Conservation (phyloP, 2,329 filamentous ascomycete genomes). For the Neonectria magnoliae region DNA sequence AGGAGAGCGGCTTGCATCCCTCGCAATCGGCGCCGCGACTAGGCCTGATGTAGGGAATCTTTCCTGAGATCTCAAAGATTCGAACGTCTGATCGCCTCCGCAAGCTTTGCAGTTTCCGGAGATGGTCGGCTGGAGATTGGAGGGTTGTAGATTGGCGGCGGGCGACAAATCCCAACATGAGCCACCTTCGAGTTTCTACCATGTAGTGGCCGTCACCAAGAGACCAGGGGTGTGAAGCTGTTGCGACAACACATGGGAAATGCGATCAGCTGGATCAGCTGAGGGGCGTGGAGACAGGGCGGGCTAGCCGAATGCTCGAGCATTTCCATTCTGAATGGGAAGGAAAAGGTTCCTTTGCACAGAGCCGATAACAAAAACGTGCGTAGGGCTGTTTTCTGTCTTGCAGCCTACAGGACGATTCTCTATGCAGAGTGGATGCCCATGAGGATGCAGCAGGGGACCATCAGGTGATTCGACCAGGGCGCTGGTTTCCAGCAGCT, state of each 20-base stretch:
- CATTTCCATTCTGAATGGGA: not conserved
- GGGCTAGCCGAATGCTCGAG: not conserved
- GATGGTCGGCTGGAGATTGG: not conserved
- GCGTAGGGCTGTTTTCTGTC: not conserved
- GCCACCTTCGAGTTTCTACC: not conserved
- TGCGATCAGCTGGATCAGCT: not conserved
- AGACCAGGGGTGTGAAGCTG: not conserved
- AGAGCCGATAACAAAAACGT: not conserved
- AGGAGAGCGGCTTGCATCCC: not conserved
- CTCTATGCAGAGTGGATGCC: slow-evolving; percentile 12
- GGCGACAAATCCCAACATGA: not conserved
- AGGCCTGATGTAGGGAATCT: not conserved
- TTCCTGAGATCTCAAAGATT: not conserved
- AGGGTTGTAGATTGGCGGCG: not conserved
- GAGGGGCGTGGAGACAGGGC: not conserved
- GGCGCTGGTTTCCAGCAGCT: not conserved
- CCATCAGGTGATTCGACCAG: slow-evolving; percentile 21
- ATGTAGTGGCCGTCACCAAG: not conserved
- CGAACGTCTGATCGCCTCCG: not conserved
- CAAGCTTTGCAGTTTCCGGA: not conserved
- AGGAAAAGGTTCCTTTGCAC: not conserved
- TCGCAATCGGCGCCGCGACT: not conserved
- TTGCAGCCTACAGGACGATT: not conserved
- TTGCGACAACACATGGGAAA: not conserved
- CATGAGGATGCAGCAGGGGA: slow-evolving; percentile 19